phyloP scores from a whole-genome alignment of 192 early-diverging fungal species.

The Gamsiella multidivaricata region DNA sequence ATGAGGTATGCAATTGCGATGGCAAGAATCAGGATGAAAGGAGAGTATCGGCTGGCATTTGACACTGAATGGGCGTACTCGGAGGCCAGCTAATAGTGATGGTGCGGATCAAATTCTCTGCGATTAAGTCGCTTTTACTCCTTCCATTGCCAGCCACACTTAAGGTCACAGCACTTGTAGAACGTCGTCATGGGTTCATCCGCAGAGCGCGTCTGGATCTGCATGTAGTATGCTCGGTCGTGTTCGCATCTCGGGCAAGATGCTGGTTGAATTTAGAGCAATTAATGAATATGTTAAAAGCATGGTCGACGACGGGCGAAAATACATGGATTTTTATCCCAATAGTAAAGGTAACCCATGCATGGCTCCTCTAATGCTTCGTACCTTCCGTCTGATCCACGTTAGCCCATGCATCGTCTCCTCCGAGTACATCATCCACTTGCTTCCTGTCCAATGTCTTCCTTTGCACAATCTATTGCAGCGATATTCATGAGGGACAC shows the following conservation, averaged over 20 bases:
- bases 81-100: too few species aligned
- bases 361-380: background rate
- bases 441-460: conserved; percentile 81
- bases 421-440: conserved; percentile 95
- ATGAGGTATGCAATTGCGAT: too few species aligned
- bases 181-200: conserved; percentile 97
- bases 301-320: too few species aligned
- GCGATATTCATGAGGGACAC: too few species aligned
- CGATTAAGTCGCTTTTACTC: conserved; percentile 47
- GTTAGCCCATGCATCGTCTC: conserved; percentile 89
- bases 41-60: too few species aligned
- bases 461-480: conserved; percentile 63
- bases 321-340: too few species aligned
- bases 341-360: too few species aligned
- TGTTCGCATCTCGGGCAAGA: conserved; percentile 78
- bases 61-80: too few species aligned
- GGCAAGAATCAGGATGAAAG: too few species aligned
- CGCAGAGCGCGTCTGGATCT: conserved; percentile 92
- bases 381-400: conserved; percentile 78
- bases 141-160: conserved; percentile 78
- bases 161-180: conserved; percentile 83
- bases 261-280: conserved; percentile 48
- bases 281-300: too few species aligned
- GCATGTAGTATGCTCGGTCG: conserved; percentile 81
- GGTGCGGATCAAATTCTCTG: too few species aligned